Evolutionary conservation across 2,329 filamentous ascomycete genomes (phyloP).

Genomic region (Pyricularia sp.): DNA sequence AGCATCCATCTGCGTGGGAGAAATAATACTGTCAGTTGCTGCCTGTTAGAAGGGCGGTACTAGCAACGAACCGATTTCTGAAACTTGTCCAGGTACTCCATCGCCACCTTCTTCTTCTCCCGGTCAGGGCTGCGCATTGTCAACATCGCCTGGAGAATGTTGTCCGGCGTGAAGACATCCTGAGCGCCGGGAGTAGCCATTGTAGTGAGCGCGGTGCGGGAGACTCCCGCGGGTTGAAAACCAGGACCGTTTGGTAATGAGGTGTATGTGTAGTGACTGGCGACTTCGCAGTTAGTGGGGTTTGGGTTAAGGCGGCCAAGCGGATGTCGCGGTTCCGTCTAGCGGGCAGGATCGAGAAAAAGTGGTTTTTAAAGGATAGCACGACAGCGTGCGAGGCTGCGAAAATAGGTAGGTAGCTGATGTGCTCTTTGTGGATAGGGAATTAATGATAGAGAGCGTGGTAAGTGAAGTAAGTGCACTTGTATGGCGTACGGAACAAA

Average conservation of each 20-base stretch:
- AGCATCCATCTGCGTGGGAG: conserved; percentile 61
- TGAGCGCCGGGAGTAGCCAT: conserved; percentile 61
- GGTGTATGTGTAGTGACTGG: neutral
- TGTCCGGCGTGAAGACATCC: conserved; percentile 64
- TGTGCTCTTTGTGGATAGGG: neutral
- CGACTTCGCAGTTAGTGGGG: neutral
- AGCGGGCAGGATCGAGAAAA: neutral
- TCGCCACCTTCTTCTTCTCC: conserved; percentile 79
- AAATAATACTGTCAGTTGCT: conserved; percentile 11
- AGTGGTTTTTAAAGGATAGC: neutral
- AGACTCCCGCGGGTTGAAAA: neutral
- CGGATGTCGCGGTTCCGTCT: neutral
- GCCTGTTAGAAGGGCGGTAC: neutral
- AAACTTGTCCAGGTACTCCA: conserved; percentile 80
- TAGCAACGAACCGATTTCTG: conserved; percentile 80
- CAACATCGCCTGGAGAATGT: conserved; percentile 76
- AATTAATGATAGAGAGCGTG: neutral
- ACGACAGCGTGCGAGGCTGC: neutral
- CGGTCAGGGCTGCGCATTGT: conserved; percentile 85
- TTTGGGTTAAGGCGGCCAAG: neutral
- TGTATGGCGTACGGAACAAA: neutral
- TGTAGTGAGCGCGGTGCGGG: conserved; percentile 12
- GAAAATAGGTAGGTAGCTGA: neutral
- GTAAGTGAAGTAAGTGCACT: neutral
- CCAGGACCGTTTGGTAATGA: neutral